Percentiles rank a stretch among this genome's conserved stretches.
phyloP scores from a whole-genome alignment of 805 yeast species.

The Lipomyces lipofer region DNA sequence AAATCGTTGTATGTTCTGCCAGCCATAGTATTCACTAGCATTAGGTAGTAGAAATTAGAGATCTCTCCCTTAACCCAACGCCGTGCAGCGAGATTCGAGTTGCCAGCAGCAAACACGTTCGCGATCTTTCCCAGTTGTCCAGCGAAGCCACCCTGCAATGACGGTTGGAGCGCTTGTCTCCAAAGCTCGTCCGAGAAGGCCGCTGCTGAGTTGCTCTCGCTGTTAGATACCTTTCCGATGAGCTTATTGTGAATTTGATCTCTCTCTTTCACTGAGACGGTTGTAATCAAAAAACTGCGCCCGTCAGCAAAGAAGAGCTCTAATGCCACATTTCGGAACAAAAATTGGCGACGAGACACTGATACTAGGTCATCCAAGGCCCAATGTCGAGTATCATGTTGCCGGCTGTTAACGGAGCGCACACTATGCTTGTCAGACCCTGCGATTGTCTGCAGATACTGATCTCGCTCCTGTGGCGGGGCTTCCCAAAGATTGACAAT shows the following conservation, averaged over 20 bases:
- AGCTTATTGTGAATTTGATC: slow-evolving; percentile 57
- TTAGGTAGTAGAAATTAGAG: slow-evolving; percentile 79
- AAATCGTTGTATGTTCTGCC: slow-evolving; percentile 87
- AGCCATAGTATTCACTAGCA: slow-evolving; percentile 78
- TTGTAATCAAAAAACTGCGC: slow-evolving; percentile 66
- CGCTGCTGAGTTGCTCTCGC: slow-evolving; percentile 30
- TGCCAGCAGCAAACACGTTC: slow-evolving; percentile 47
- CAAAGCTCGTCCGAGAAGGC: slow-evolving; percentile 35
- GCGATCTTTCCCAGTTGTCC: slow-evolving; percentile 47
- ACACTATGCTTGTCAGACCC: slow-evolving; percentile 43
- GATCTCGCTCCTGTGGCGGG: slow-evolving; percentile 61
- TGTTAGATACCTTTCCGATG: slow-evolving; percentile 50
- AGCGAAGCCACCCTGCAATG: slow-evolving; percentile 34
- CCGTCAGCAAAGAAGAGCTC: slow-evolving; percentile 78
- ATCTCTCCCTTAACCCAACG: slow-evolving; percentile 77
- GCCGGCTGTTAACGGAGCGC: slow-evolving; percentile 9
- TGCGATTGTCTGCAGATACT: slow-evolving; percentile 63
- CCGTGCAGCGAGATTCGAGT: slow-evolving; percentile 51
- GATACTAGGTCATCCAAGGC: slow-evolving; percentile 58
- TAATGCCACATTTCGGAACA: slow-evolving; percentile 76
- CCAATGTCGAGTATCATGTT: slow-evolving; percentile 48
- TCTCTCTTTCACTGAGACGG: slow-evolving; percentile 53
- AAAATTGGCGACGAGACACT: slow-evolving; percentile 70
- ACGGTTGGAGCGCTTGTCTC: slow-evolving; percentile 27
- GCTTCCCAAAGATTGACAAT: slow-evolving; percentile 68